Evolutionary conservation across 192 early-diverging fungal species (phyloP), one percentile per base, ranked within the genome.

Genomic region (Podila clonocystis): DNA sequence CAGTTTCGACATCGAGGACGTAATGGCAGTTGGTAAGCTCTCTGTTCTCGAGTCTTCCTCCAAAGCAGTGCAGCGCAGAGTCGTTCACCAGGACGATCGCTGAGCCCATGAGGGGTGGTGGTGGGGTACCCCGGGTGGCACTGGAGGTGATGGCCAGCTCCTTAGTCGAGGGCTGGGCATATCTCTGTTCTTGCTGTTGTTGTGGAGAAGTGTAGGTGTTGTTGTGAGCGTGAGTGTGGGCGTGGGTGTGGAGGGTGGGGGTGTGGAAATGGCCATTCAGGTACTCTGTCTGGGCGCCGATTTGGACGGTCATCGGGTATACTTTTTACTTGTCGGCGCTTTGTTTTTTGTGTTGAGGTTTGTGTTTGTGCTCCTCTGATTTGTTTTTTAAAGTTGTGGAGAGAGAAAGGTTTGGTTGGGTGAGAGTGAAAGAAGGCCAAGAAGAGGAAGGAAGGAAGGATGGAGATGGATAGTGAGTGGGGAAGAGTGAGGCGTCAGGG

Each of bases 11-110:
- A 52, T 72, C 63, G 20, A 72, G 70, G 12, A 72, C 63, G 24
- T 63, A 65, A 50, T 72, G 70, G 29, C 52, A 58, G 33, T 65
- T 72, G 33, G 70, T 72, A 30, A 65, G 31, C 20, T 72, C 63
- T 2, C 62, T 62, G 24, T 64, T 63, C 38, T 72, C 58, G 34
- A 72, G 70, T n/a, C 70, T 50, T 13, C 63, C 63, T 26, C 63
- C 70, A 58, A 65, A 64, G 26, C 63, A 63, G 49, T 65, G 63
- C 22, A 72, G 50, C 11, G 62, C 34, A 26, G 50, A 41, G 66
- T 45, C 67, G 17, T 61, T 75, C 38, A 55, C 61, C 24, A 69
- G 58, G 41, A 59, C 57, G 9, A 69, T 69, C 45, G 67, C 67
- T 12, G 67, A 69, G 57, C 67, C 67, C 38, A 69, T 61, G 15